A percentile compares a stretch with the other conserved stretches of the same genome.
These are phyloP conservation scores for Oryza glaberrima DNA, from an alignment of 176 grass and related monocot genomes.

Conservation along the genomic window DNA sequence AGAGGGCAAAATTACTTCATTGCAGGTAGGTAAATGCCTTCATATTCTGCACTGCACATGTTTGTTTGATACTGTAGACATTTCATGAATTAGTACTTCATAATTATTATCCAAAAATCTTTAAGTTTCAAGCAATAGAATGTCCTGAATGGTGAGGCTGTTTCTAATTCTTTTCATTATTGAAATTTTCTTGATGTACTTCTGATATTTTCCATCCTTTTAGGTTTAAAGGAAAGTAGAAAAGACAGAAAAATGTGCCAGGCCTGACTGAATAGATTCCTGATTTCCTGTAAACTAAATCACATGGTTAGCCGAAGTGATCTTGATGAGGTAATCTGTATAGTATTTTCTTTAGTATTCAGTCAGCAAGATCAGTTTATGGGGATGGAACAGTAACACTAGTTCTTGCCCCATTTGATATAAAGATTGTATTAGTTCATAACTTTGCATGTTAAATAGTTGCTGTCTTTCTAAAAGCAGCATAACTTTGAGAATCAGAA, in stretches of 20 bases:
- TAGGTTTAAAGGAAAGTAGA: conserved; percentile 14
- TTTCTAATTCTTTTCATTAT: conserved; percentile 2
- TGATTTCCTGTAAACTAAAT: conserved; percentile 17
- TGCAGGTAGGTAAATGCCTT: background rate
- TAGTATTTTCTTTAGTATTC: conserved; percentile 2
- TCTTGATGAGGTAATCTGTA: conserved; percentile 18
- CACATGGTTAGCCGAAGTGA: conserved; percentile 14
- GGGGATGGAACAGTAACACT: conserved; percentile 21
- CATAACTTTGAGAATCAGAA: conserved; percentile 25
- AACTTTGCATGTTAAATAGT: background rate
- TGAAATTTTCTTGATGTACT: conserved; percentile 12
- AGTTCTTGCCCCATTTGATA: background rate
- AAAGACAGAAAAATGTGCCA: background rate
- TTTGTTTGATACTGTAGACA: conserved; percentile 14
- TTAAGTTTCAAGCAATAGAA: conserved; percentile 14
- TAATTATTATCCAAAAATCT: background rate
- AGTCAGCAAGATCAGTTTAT: background rate
- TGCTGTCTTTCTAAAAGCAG: conserved; percentile 6
- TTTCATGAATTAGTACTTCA: conserved; percentile 17
- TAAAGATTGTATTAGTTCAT: background rate
- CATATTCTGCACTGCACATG: conserved; percentile 1
- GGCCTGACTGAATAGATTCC: conserved; percentile 22
- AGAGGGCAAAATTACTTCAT: conserved; percentile 16
- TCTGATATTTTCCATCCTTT: conserved; percentile 17
- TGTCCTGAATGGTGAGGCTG: background rate